These are phyloP conservation scores for Penicillium griseofulvum DNA, from an alignment of 2,329 filamentous ascomycete species.

Conservation along the genomic window DNA sequence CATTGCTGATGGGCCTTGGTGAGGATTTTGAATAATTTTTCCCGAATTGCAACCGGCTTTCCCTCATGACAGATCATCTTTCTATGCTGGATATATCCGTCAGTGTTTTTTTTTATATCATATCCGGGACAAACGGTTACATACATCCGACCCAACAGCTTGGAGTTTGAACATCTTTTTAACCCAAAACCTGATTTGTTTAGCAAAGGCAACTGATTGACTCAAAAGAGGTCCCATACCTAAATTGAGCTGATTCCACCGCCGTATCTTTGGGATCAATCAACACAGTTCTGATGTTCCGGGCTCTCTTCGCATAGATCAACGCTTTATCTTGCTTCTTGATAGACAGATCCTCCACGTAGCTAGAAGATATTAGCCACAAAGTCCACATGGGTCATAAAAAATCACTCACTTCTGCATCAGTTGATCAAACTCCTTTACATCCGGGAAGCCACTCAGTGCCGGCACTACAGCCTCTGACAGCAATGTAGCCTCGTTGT, in stretches of 20 bases:
- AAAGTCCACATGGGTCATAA: background rate
- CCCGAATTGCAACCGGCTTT: slow-evolving; percentile 53
- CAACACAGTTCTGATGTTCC: slow-evolving; percentile 49
- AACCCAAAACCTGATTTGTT: slow-evolving; percentile 47
- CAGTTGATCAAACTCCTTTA: slow-evolving; percentile 46
- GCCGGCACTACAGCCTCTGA: slow-evolving; percentile 46
- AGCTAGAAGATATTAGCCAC: slow-evolving; percentile 31
- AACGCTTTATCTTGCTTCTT: slow-evolving; percentile 54
- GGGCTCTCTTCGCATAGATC: slow-evolving; percentile 48
- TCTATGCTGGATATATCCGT: slow-evolving; percentile 27
- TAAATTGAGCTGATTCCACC: slow-evolving; percentile 52
- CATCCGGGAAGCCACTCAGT: slow-evolving; percentile 46
- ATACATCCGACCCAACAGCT: slow-evolving; percentile 41
- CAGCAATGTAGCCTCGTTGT: slow-evolving; percentile 43
- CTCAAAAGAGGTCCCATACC: slow-evolving; percentile 32
- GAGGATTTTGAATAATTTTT: slow-evolving; percentile 52
- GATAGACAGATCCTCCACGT: slow-evolving; percentile 49
- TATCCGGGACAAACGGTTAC: slow-evolving; percentile 14
- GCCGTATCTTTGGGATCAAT: slow-evolving; percentile 51
- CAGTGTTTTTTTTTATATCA: background rate
- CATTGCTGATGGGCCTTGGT: slow-evolving; percentile 51
- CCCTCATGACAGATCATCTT: slow-evolving; percentile 51
- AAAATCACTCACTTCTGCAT: slow-evolving; percentile 43
- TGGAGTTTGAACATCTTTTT: slow-evolving; percentile 54
- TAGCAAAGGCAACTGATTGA: background rate